Evolutionary conservation across 257 asterid species (phyloP).

Genomic region (Solanum okadae): DNA sequence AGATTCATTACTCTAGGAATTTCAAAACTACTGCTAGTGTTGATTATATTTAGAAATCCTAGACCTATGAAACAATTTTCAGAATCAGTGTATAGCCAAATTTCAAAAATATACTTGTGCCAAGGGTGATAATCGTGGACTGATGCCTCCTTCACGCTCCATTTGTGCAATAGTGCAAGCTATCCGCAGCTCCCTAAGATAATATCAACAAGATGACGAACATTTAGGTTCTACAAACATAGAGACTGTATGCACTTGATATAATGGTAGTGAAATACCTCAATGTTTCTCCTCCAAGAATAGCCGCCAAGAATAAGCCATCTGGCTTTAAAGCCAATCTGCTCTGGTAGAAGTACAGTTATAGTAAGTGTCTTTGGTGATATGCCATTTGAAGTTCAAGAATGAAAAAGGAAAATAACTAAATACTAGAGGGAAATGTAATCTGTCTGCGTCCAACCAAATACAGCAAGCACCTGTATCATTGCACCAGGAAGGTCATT

Average conservation of each 20-base stretch:
- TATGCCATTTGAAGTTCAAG: not conserved
- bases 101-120: conserved; percentile 56
- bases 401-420: not conserved
- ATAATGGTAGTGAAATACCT: conserved; percentile 27
- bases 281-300: conserved; percentile 94
- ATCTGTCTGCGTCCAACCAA: not conserved
- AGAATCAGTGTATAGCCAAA: not conserved
- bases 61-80: not conserved
- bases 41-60: not conserved
- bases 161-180: conserved; percentile 93
- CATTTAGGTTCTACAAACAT: not conserved
- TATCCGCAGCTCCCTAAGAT: conserved; percentile 77
- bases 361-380: not conserved
- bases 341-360: conserved; percentile 46
- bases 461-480: conserved; percentile 68
- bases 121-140: conserved; percentile 91
- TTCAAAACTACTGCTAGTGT: not conserved
- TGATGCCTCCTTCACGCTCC: conserved; percentile 98
- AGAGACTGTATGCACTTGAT: conserved; percentile 25
- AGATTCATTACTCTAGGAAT: not conserved
- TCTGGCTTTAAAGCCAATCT: conserved; percentile 92
- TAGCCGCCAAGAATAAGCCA: conserved; percentile 91
- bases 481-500: conserved; percentile 98
- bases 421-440: not conserved
- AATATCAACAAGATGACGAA: not conserved